These are phyloP conservation scores for Sporobolomyces pararoseus DNA, from an alignment of 768 basidiomycete genomes.

Conservation along the genomic window DNA sequence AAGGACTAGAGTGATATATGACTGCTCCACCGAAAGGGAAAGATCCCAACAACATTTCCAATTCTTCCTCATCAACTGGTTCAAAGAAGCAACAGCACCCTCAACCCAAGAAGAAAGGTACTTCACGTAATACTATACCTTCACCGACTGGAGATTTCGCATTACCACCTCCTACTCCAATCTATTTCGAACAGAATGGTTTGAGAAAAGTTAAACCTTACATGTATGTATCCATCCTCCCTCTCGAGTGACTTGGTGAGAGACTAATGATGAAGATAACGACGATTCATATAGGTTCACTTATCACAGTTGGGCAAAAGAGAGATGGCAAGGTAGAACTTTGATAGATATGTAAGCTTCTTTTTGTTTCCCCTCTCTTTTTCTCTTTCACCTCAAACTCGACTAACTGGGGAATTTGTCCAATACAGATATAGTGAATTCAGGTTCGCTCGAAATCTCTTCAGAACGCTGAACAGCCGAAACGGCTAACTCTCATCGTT, in stretches of 20 bases:
- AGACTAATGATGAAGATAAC: too few relatives aligned
- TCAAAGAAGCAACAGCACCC: neutral
- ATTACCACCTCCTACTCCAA: constrained; percentile 19
- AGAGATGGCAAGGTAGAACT: constrained; percentile 39
- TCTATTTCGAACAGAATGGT: constrained; percentile 37
- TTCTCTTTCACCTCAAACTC: neutral
- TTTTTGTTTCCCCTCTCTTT: neutral
- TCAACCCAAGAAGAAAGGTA: constrained; percentile 17
- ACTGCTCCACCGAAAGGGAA: neutral
- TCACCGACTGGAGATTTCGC: constrained; percentile 21
- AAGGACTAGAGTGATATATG: neutral
- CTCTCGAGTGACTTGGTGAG: neutral
- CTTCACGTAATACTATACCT: constrained; percentile 18
- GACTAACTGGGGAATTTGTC: neutral
- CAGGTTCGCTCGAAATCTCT: constrained; percentile 26
- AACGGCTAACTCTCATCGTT: neutral
- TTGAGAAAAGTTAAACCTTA: constrained; percentile 41
- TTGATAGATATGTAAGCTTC: constrained; percentile 36
- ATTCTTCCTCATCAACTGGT: neutral
- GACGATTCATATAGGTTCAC: constrained; percentile 31
- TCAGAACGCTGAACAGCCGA: neutral
- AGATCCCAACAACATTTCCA: constrained; percentile 1
- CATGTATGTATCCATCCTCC: constrained; percentile 4
- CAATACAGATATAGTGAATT: constrained; percentile 41
- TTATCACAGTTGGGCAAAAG: constrained; percentile 34